Conservation (phyloP, 1,284 basidiomycete genomes). For the Phellopilus nigrolimitatus region DNA sequence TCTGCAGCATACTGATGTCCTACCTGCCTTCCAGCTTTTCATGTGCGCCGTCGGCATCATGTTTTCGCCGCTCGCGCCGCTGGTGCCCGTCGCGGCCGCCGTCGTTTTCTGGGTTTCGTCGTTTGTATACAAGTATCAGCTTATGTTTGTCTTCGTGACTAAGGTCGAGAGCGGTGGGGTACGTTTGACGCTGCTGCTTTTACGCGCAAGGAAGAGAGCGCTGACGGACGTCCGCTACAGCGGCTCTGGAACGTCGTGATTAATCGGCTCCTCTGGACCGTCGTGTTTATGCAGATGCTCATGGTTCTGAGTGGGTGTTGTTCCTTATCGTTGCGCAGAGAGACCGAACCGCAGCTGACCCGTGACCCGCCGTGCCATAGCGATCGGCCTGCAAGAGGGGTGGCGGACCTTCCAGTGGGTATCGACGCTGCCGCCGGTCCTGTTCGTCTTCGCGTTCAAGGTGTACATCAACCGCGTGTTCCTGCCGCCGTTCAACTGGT, state of each 20-base stretch:
- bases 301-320: slow-evolving; percentile 78
- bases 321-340: neutral
- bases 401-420: slow-evolving; percentile 73
- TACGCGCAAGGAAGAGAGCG: neutral
- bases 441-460: slow-evolving; percentile 79
- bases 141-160: slow-evolving; percentile 89
- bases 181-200: slow-evolving; percentile 34
- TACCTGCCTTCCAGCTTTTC: slow-evolving; percentile 52
- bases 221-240: slow-evolving; percentile 33
- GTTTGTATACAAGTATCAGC: slow-evolving; percentile 86
- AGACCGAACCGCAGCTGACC: neutral
- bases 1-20: neutral
- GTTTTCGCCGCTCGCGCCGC: slow-evolving; percentile 88
- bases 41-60: slow-evolving; percentile 84
- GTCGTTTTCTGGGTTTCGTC: slow-evolving; percentile 82
- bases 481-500: slow-evolving; percentile 73
- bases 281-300: slow-evolving; percentile 79
- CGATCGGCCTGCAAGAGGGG: slow-evolving; percentile 79
- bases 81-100: slow-evolving; percentile 74
- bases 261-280: slow-evolving; percentile 75
- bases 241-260: slow-evolving; percentile 90
- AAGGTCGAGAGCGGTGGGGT: slow-evolving; percentile 89
- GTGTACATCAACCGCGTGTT: slow-evolving; percentile 69
- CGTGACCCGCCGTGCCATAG: slow-evolving; percentile 35
- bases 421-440: slow-evolving; percentile 68